Evolutionary conservation across 2,329 filamentous ascomycete species (phyloP).

Genomic region (Leptographium wingfieldii): DNA sequence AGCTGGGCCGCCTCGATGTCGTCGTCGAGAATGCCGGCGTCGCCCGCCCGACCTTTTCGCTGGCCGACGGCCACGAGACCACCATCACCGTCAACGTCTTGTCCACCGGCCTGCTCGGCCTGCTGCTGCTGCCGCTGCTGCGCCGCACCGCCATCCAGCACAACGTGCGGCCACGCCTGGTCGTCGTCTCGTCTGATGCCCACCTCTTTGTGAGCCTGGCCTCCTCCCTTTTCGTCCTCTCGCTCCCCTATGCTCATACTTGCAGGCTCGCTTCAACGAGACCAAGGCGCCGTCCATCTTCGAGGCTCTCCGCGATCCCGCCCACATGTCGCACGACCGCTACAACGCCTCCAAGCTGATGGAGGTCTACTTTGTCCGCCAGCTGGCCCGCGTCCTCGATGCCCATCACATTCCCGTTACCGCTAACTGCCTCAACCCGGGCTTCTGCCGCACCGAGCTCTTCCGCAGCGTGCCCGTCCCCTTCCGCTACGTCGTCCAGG

Average conservation of each 20-base stretch:
- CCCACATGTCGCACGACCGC: conserved; percentile 18
- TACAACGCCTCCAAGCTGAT: conserved; percentile 25
- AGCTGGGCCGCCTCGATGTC: conserved; percentile 27
- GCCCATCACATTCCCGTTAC: conserved; percentile 20
- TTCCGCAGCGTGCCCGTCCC: conserved; percentile 21
- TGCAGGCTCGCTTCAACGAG: conserved; percentile 22
- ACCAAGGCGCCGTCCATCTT: conserved; percentile 19
- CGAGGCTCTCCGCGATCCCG: conserved; percentile 18
- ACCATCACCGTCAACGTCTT: conserved; percentile 35
- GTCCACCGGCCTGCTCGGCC: conserved; percentile 29
- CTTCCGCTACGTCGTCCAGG: conserved; percentile 13
- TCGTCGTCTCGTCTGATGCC: conserved; percentile 27
- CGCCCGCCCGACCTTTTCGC: conserved; percentile 6
- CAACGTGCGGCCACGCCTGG: conserved; percentile 23
- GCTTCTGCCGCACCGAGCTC: conserved; percentile 27
- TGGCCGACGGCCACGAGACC: conserved; percentile 24
- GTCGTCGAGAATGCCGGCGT: conserved; percentile 30
- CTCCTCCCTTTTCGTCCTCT: not conserved
- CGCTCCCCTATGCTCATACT: not conserved
- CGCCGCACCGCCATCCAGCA: conserved; percentile 20
- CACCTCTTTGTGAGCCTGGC: conserved; percentile 17
- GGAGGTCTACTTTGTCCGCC: conserved; percentile 18
- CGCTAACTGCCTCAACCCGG: conserved; percentile 27
- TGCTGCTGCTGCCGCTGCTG: conserved; percentile 30
- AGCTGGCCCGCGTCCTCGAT: conserved; percentile 22